These are phyloP conservation scores for Draba incana DNA, from an alignment of 345 rosid genomes.

Conservation along the genomic window DNA sequence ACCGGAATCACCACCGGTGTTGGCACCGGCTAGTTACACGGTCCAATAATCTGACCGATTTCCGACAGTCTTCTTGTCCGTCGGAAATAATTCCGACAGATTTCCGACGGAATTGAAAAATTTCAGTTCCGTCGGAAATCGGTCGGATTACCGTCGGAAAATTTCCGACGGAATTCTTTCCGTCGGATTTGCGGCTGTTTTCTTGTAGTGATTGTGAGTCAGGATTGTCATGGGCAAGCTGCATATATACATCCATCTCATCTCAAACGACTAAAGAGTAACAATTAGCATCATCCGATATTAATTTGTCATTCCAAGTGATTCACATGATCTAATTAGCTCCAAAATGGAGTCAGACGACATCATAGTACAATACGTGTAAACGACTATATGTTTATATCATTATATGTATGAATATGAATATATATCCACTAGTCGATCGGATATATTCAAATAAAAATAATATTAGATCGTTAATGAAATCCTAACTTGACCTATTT, in stretches of 20 bases:
- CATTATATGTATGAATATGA: not conserved
- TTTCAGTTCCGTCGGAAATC: no score
- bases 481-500: not conserved
- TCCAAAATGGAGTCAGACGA: not conserved
- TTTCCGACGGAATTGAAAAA: no score
- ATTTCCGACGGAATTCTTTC: no score
- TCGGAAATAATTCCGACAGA: no score
- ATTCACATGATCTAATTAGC: slow-evolving; percentile 26
- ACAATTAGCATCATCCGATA: slow-evolving; percentile 14
- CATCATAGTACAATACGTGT: slow-evolving; percentile 18
- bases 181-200: no score
- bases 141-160: no score
- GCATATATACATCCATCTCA: not conserved
- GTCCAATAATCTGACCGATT: no score
- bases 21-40: no score
- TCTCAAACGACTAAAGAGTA: not conserved
- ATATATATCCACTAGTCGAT: not conserved
- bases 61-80: no score
- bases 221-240: slow-evolving; percentile 16
- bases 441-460: not conserved
- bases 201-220: no score
- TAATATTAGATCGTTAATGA: not conserved
- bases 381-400: slow-evolving; percentile 9
- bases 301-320: not conserved
- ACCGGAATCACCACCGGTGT: no score